Conservation (phyloP, 2,329 filamentous ascomycete species). For the Microsporum audouinii region DNA sequence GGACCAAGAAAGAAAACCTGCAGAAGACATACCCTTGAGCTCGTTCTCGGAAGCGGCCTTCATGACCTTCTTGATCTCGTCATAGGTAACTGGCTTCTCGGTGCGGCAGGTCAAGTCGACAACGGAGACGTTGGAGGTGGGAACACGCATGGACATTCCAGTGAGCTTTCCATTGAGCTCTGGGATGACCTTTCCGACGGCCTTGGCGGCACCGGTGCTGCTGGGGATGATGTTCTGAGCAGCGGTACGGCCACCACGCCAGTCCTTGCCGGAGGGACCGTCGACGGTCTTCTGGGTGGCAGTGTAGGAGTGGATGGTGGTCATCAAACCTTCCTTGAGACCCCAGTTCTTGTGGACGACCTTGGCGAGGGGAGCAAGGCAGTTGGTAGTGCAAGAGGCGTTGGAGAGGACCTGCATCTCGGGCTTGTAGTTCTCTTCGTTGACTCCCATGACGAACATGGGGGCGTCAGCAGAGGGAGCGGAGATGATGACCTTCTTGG, state of each 20-base stretch:
- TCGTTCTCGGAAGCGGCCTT: constrained; percentile 74
- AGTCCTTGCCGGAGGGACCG: constrained; percentile 95
- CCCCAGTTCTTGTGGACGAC: constrained; percentile 97
- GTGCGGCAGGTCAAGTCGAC: constrained; percentile 92
- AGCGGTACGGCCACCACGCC: constrained; percentile 96
- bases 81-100: constrained; percentile 65
- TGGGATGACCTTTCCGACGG: constrained; percentile 99
- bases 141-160: constrained; percentile 99
- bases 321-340: constrained; percentile 98
- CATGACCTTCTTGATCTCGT: constrained; percentile 84
- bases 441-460: constrained; percentile 99
- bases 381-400: constrained; percentile 99
- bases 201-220: constrained; percentile 99
- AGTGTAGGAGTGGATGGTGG: constrained; percentile 99
- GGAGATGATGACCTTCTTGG: constrained; percentile 85
- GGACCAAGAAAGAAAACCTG: background rate
- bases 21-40: constrained; percentile 61
- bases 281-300: constrained; percentile 99
- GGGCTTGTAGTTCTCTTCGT: constrained; percentile 85
- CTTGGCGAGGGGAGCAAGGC: constrained; percentile 97
- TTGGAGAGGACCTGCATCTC: constrained; percentile 93
- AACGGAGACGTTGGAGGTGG: constrained; percentile 96
- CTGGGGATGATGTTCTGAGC: constrained; percentile 99
- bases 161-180: constrained; percentile 98
- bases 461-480: constrained; percentile 62